phyloP scores from a whole-genome alignment of 1,284 basidiomycete species.

The Leccinum cinnamomeum region DNA sequence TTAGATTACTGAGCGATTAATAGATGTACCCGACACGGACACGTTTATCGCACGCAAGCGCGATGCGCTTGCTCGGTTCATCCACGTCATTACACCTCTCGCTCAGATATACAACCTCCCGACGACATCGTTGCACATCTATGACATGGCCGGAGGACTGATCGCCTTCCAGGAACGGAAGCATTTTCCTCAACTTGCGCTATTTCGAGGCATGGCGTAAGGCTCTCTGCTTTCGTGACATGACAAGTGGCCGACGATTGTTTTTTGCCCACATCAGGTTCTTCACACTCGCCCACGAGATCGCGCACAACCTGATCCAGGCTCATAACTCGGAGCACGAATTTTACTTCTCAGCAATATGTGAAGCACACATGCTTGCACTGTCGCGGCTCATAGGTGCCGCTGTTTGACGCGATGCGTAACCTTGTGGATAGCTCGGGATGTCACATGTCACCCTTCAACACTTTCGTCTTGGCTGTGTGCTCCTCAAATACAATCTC shows the following conservation, averaged over 20 bases:
- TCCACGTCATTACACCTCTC: slow-evolving; percentile 59
- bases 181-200: slow-evolving; percentile 87
- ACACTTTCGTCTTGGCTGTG: slow-evolving; percentile 76
- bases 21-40: slow-evolving; percentile 55
- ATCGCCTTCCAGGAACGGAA: slow-evolving; percentile 90
- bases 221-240: slow-evolving; percentile 23
- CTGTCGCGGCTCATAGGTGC: slow-evolving; percentile 29
- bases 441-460: slow-evolving; percentile 65
- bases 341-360: slow-evolving; percentile 92
- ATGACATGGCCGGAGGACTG: slow-evolving; percentile 75
- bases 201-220: slow-evolving; percentile 89
- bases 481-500: slow-evolving; percentile 84
- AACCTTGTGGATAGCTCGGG: not conserved
- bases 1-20: not conserved
- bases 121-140: slow-evolving; percentile 77
- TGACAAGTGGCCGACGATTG: not conserved
- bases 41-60: slow-evolving; percentile 52
- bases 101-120: slow-evolving; percentile 64
- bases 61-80: slow-evolving; percentile 67
- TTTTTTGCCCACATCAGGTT: slow-evolving; percentile 52
- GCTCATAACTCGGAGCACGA: slow-evolving; percentile 85
- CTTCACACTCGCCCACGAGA: slow-evolving; percentile 91
- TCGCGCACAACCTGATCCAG: slow-evolving; percentile 81
- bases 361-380: slow-evolving; percentile 58
- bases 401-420: not conserved